Conservation (phyloP, 2,329 filamentous ascomycete species). For the Exophiala oligosperma region DNA sequence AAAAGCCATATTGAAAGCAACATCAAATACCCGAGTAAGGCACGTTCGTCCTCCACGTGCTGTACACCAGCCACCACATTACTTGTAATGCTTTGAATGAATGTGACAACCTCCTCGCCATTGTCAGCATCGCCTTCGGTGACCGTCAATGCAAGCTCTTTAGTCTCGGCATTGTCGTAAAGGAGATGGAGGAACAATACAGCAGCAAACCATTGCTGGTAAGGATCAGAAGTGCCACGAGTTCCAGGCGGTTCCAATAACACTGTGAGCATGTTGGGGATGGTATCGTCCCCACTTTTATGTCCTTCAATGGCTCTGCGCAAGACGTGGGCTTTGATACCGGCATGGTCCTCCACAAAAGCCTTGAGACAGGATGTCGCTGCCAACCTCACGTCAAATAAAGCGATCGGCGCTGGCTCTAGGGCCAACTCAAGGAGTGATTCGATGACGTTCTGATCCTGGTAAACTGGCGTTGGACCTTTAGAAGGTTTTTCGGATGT, state of each 20-base stretch:
- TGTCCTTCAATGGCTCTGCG: conserved; percentile 87
- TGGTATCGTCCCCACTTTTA: conserved; percentile 71
- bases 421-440: conserved; percentile 82
- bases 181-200: conserved; percentile 84
- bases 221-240: conserved; percentile 71
- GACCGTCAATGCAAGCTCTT: conserved; percentile 75
- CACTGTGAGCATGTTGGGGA: conserved; percentile 84
- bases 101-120: conserved; percentile 93
- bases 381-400: conserved; percentile 79
- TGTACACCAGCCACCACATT: conserved; percentile 82
- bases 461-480: conserved; percentile 9
- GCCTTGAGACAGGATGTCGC: conserved; percentile 90
- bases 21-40: conserved; percentile 85
- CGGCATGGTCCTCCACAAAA: conserved; percentile 79
- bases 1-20: conserved; percentile 86
- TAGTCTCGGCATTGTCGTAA: conserved; percentile 76
- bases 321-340: conserved; percentile 83
- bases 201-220: conserved; percentile 85
- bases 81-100: conserved; percentile 82
- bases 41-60: conserved; percentile 72
- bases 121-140: conserved; percentile 84
- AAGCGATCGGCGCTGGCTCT: conserved; percentile 62
- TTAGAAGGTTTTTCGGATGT: conserved; percentile 11
- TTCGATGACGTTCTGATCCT: conserved; percentile 75
- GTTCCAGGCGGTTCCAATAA: conserved; percentile 67